Evolutionary conservation across 2,329 filamentous ascomycete species (phyloP).

Genomic region (Bertia moriformis): DNA sequence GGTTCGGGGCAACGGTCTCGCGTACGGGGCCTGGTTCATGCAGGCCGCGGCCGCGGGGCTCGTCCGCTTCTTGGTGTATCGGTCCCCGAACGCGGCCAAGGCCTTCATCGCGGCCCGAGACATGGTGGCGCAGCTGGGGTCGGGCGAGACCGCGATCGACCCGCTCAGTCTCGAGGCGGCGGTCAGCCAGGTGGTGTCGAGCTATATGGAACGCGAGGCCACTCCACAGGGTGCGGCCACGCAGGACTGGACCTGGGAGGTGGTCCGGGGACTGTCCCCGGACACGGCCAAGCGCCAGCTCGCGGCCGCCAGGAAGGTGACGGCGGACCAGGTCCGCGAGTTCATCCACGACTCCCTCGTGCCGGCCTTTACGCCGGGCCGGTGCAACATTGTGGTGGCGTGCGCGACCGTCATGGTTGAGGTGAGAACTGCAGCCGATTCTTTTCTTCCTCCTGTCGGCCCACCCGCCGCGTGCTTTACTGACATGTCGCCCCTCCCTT

Average conservation of each 20-base stretch:
- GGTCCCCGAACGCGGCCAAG: constrained; percentile 76
- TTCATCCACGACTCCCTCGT: constrained; percentile 64
- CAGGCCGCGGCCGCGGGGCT: constrained; percentile 67
- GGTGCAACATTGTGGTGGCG: constrained; percentile 74
- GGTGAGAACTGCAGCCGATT: constrained; percentile 38
- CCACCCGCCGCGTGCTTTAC: neutral
- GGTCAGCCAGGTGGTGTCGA: constrained; percentile 74
- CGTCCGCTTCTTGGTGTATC: constrained; percentile 74
- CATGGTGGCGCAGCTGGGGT: constrained; percentile 61
- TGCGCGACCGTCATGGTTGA: constrained; percentile 76
- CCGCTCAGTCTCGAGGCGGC: constrained; percentile 74
- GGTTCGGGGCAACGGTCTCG: constrained; percentile 81
- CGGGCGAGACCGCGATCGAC: constrained; percentile 60
- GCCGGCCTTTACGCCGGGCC: constrained; percentile 66
- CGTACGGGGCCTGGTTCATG: constrained; percentile 73
- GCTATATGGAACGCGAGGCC: constrained; percentile 73
- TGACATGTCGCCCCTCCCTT: no score
- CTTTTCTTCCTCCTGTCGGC: neutral
- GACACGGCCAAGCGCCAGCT: constrained; percentile 70
- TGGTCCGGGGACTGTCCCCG: constrained; percentile 60
- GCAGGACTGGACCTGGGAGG: constrained; percentile 69
- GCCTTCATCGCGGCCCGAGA: constrained; percentile 66
- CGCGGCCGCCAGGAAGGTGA: constrained; percentile 62
- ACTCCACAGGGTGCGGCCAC: constrained; percentile 72
- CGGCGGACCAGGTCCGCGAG: constrained; percentile 59